phyloP scores from a whole-genome alignment of 768 basidiomycete species.

The Hericium rajendrae region DNA sequence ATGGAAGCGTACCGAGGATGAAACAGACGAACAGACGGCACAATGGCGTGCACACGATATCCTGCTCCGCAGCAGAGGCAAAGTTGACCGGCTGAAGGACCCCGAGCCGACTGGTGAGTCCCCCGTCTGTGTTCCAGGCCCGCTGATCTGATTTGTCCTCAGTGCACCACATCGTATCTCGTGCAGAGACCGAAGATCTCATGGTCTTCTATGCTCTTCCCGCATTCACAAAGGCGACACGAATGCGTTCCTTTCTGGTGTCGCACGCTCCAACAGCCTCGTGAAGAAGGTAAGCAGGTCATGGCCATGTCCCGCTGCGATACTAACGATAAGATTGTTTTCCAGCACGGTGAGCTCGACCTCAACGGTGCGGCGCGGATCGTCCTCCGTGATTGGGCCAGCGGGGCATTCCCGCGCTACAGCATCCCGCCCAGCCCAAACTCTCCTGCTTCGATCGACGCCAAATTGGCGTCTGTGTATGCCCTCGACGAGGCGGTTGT shows the following conservation, averaged over 20 bases:
- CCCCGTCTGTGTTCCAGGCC: neutral
- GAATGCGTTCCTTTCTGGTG: slow-evolving; percentile 62
- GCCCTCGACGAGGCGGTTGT: slow-evolving; percentile 43
- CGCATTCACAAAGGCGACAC: slow-evolving; percentile 60
- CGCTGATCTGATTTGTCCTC: neutral
- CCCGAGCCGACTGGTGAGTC: slow-evolving; percentile 57
- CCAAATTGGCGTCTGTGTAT: slow-evolving; percentile 26
- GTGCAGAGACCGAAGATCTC: slow-evolving; percentile 68
- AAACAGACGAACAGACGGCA: slow-evolving; percentile 29
- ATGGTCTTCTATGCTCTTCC: slow-evolving; percentile 86
- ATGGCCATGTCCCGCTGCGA: neutral
- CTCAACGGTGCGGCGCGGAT: slow-evolving; percentile 65
- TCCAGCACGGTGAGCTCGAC: slow-evolving; percentile 64
- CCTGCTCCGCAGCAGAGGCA: slow-evolving; percentile 67
- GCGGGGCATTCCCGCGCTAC: slow-evolving; percentile 65
- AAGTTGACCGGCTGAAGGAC: slow-evolving; percentile 81
- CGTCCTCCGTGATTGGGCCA: slow-evolving; percentile 79
- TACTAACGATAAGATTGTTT: slow-evolving; percentile 7
- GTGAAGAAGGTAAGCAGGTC: slow-evolving; percentile 59
- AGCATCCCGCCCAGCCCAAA: slow-evolving; percentile 37
- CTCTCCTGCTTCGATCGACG: slow-evolving; percentile 6
- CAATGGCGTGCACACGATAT: slow-evolving; percentile 53
- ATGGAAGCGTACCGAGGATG: slow-evolving; percentile 32
- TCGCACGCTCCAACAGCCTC: slow-evolving; percentile 67
- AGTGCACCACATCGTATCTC: slow-evolving; percentile 63